Percentiles rank a stretch among this genome's conserved stretches.
Evolutionary conservation across 768 basidiomycete genomes (phyloP).

Genomic region (Coprinopsis strossmayeri): DNA sequence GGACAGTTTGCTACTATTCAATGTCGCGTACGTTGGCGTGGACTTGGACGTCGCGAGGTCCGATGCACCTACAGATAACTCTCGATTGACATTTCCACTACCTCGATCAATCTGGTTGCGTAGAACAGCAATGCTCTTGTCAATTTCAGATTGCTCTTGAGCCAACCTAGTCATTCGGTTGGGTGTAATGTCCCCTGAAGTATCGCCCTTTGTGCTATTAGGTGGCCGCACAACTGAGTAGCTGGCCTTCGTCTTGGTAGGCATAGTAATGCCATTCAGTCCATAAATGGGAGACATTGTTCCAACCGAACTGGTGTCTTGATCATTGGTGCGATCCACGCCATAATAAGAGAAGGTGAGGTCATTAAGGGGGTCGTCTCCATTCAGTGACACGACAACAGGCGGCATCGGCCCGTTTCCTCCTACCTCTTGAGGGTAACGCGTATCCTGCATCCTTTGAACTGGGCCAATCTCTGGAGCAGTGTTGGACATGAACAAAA

Average conservation of each 20-base stretch:
- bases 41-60: not conserved
- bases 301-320: constrained; percentile 5
- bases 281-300: constrained; percentile 41
- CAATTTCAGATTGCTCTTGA: constrained; percentile 58
- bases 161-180: constrained; percentile 46
- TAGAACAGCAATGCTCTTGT: constrained; percentile 56
- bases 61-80: no score
- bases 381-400: not conserved
- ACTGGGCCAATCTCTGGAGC: not conserved
- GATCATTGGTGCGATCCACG: constrained; percentile 12
- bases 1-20: constrained; percentile 20
- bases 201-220: constrained; percentile 34
- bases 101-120: constrained; percentile 13
- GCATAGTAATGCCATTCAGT: constrained; percentile 23
- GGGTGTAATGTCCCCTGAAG: constrained; percentile 27
- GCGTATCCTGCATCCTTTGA: not conserved
- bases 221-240: no score
- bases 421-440: not conserved
- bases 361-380: constrained; percentile 13
- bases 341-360: constrained; percentile 23
- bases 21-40: constrained; percentile 7
- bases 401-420: not conserved
- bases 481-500: not conserved
- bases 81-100: not conserved
- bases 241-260: constrained; percentile 7